Evolutionary conservation across 306 rosid genomes (phyloP).

Genomic region (Oxytropis ochrocephala): DNA sequence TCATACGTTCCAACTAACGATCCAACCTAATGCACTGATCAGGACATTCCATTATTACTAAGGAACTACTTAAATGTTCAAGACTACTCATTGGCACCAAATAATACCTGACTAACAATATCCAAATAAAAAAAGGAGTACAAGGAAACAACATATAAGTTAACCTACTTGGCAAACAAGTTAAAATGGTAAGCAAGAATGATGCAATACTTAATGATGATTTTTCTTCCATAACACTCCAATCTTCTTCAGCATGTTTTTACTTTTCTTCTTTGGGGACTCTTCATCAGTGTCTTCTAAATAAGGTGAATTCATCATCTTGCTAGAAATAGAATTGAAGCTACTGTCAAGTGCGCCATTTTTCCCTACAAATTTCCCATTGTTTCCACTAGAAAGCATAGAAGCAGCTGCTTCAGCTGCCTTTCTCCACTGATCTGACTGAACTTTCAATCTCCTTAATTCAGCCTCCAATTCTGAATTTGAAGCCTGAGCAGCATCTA

Average conservation of each 20-base stretch:
- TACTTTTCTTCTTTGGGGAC: constrained; percentile 86
- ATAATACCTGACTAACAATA: not conserved
- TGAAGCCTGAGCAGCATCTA: constrained; percentile 70
- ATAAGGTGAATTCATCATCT: constrained; percentile 58
- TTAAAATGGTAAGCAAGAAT: not conserved
- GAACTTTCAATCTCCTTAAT: constrained; percentile 80
- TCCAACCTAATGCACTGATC: no score
- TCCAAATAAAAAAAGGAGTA: not conserved
- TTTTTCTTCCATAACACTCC: constrained; percentile 92
- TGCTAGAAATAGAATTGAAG: constrained; percentile 44
- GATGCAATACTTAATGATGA: constrained; percentile 34
- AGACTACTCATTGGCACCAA: not conserved
- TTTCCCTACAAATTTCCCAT: constrained; percentile 56
- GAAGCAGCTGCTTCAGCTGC: constrained; percentile 94
- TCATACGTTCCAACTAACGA: no score
- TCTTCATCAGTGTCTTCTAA: constrained; percentile 76
- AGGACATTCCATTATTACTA: no score
- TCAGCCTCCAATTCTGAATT: constrained; percentile 79
- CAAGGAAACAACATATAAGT: not conserved
- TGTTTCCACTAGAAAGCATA: constrained; percentile 62
- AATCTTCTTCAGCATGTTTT: constrained; percentile 82
- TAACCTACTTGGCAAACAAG: not conserved
- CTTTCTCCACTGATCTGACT: constrained; percentile 94
- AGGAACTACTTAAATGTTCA: constrained; percentile 1
- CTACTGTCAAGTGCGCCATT: constrained; percentile 47